Evolutionary conservation across 768 basidiomycete genomes (phyloP).

Genomic region (Chlorophyllum brunneum): DNA sequence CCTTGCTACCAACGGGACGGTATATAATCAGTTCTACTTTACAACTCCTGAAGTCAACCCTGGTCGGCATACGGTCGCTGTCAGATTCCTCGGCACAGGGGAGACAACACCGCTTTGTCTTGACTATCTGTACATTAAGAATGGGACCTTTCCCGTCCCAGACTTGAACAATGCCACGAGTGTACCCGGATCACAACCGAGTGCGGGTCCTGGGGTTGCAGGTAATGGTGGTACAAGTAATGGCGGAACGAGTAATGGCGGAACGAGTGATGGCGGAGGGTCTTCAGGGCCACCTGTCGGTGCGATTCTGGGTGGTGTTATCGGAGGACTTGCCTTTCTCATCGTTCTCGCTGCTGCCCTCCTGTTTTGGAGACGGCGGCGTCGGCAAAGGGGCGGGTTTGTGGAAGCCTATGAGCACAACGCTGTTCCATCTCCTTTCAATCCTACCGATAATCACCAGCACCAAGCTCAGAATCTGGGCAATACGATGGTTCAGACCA

Average conservation of each 20-base stretch:
- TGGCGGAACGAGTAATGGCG: not conserved
- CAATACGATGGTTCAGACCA: no score
- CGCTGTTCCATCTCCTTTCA: no score
- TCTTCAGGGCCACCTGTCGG: slow-evolving; percentile 13
- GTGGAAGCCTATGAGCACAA: no score
- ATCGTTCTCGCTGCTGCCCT: slow-evolving; percentile 13
- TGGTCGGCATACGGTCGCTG: slow-evolving; percentile 21
- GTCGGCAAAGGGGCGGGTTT: no score
- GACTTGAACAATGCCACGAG: not conserved
- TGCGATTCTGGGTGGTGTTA: slow-evolving; percentile 18
- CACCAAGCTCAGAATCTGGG: no score
- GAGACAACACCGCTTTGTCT: slow-evolving; percentile 22
- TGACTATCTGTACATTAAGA: slow-evolving; percentile 22
- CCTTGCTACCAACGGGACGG: slow-evolving; percentile 9
- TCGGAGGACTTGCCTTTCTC: slow-evolving; percentile 20
- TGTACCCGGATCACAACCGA: not conserved
- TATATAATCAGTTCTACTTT: slow-evolving; percentile 24
- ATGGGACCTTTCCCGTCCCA: slow-evolving; percentile 10
- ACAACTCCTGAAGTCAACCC: slow-evolving; percentile 15
- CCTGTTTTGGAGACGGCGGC: slow-evolving; percentile 14
- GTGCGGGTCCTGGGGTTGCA: no score
- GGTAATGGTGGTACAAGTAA: not conserved
- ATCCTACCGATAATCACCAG: no score
- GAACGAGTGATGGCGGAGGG: not conserved
- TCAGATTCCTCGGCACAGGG: slow-evolving; percentile 17